A percentile compares a stretch with the other conserved stretches of the same genome.
These are phyloP conservation scores for Rhynchospora pubera DNA, from an alignment of 176 grass and related monocot species.

Conservation along the genomic window DNA sequence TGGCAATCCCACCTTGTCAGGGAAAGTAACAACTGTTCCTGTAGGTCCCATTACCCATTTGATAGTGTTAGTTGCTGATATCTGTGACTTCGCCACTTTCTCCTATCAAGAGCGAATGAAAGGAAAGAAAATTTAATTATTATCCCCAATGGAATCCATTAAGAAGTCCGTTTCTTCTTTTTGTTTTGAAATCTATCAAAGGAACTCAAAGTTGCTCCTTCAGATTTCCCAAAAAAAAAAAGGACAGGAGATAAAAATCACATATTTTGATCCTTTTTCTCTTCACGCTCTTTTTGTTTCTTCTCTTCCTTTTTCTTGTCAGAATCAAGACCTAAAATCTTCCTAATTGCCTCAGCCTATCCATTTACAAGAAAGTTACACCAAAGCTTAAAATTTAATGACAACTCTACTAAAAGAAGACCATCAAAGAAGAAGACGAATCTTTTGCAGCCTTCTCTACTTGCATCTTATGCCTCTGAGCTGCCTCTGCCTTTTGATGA, in stretches of 20 bases:
- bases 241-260: constrained; percentile 2
- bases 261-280: constrained; percentile 28
- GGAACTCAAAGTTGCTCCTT: not conserved
- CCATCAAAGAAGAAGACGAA: constrained; percentile 22
- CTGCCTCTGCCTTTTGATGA: constrained; percentile 53
- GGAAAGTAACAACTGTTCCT: constrained; percentile 59
- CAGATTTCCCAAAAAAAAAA: not conserved
- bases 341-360: constrained; percentile 86
- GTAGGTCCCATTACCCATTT: constrained; percentile 69
- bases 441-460: constrained; percentile 85
- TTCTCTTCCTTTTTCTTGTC: constrained; percentile 96
- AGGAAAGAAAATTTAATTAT: constrained; percentile 1
- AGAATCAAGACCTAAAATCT: constrained; percentile 85
- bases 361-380: not conserved
- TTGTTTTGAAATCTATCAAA: not conserved
- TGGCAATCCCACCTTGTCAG: constrained; percentile 66
- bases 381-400: constrained; percentile 5
- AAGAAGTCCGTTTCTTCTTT: not conserved
- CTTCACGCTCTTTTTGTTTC: constrained; percentile 83
- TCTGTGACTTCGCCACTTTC: constrained; percentile 38
- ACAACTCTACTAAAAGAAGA: not conserved
- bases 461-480: constrained; percentile 97
- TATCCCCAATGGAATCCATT: not conserved
- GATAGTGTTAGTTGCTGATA: constrained; percentile 29
- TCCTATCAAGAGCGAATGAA: constrained; percentile 29